Base-by-base conservation (phyloP, 2,329 filamentous ascomycete genomes). In the Microcera coccophila region DNA sequence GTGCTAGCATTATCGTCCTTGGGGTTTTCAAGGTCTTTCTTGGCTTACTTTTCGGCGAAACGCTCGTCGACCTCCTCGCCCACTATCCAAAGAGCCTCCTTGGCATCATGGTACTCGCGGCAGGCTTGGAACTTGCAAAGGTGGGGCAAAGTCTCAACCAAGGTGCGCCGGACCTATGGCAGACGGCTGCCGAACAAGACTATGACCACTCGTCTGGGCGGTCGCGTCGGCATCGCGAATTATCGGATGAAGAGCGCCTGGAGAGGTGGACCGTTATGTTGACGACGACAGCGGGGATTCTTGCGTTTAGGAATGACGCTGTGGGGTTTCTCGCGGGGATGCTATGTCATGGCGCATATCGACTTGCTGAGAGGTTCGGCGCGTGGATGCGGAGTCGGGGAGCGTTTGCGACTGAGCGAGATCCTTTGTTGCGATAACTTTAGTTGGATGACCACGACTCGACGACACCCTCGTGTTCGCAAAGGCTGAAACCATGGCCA, bases 191-290 rank as follows among this genome's bases (percentile, higher is more conserved):
- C 63, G 76, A 45, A 57, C 71, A 52, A 59, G 62, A 24, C 31
- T 48, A 60, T 33, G 63, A 62, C n/a, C 55, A 53, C 5, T 28
- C 40, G 4, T 44, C 49, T 24, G 47, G 53, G 20, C 57, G 64
- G 42, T 53, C 61, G 3, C 74, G 75, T 53, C 66, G 60, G 18
- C 70, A 76, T 20, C 71, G 76, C 16, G 68, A 73, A 7, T 62
- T 86, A 2, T 79, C 75, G 2, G 83, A 89, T 14, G 71, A 79
- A 39, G 87, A 93, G 65, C 76, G 82, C 35, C 77, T 76, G 42
- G 81, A 88, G 62, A 75, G 90, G 44, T 95, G 88, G 86, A 87
- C 82, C 17, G 84, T 95, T 0, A 94, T 96, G 90, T 74, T 95
- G 45, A 84, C 90, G 48, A 97, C 91, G 0, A 81, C 88, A 8